A percentile compares a stretch with the other conserved stretches of the same genome.
Conservation (phyloP, 352 stramenopile genomes). For the Pythium plurisporium region DNA sequence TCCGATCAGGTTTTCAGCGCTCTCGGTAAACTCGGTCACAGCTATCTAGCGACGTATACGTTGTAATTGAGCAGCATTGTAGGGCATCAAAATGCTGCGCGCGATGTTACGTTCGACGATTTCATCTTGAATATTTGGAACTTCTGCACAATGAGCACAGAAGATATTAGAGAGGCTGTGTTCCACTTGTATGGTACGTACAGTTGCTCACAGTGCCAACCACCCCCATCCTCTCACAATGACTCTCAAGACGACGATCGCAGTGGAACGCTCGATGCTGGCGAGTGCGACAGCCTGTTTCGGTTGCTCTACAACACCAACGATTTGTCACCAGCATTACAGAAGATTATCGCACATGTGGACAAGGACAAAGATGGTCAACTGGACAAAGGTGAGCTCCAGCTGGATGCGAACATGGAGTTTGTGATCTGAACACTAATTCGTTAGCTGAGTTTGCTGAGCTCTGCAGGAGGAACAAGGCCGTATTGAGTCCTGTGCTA, state of each 20-base stretch:
- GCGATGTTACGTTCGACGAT: constrained; percentile 48
- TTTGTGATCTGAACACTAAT: not conserved
- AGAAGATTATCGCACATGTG: constrained; percentile 30
- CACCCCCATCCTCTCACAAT: not conserved
- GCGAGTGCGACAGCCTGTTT: constrained; percentile 49
- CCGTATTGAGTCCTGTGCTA: constrained; percentile 40
- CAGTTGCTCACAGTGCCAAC: not conserved
- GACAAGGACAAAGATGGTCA: constrained; percentile 29
- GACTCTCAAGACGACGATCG: constrained; percentile 35
- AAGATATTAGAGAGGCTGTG: constrained; percentile 34
- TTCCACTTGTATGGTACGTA: constrained; percentile 44
- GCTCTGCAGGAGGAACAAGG: constrained; percentile 34
- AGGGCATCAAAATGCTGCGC: constrained; percentile 37
- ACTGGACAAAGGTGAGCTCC: constrained; percentile 25
- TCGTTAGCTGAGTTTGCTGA: constrained; percentile 34
- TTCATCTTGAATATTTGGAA: constrained; percentile 61
- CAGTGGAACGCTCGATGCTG: constrained; percentile 36
- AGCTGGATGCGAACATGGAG: not conserved
- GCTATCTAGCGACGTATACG: not conserved
- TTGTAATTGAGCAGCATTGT: not conserved
- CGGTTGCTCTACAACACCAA: constrained; percentile 46
- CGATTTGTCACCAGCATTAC: constrained; percentile 31
- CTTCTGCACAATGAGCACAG: constrained; percentile 45
- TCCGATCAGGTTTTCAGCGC: constrained; percentile 56
- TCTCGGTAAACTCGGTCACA: too few species aligned